A percentile compares a stretch with the other conserved stretches of the same genome.
Conservation (phyloP, 371 early-diverging fungal genomes). For the Parasitella parasitica region DNA sequence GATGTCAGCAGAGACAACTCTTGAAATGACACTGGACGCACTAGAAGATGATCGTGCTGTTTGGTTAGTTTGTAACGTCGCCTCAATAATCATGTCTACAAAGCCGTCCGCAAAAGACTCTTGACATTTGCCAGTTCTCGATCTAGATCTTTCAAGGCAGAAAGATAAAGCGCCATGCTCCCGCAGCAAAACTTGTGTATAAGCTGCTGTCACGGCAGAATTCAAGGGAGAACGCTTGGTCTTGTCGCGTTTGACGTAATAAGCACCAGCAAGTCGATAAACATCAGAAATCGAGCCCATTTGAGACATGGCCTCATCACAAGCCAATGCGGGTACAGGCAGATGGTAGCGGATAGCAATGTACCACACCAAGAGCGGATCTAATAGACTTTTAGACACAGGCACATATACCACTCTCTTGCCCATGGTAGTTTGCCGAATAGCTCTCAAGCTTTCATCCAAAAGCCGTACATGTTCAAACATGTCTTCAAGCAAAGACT, state of each 20-base stretch:
- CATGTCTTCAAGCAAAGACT: slow-evolving; percentile 40
- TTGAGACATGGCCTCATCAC: slow-evolving; percentile 45
- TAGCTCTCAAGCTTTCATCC: slow-evolving; percentile 40
- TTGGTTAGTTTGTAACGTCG: slow-evolving; percentile 49
- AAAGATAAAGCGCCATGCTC: slow-evolving; percentile 47
- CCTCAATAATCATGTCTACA: slow-evolving; percentile 50
- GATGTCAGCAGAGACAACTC: slow-evolving; percentile 23
- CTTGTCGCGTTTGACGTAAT: slow-evolving; percentile 45
- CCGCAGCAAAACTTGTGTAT: slow-evolving; percentile 45
- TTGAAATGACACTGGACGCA: slow-evolving; percentile 1
- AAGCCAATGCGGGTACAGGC: slow-evolving; percentile 51
- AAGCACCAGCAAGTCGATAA: slow-evolving; percentile 47
- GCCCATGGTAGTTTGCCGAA: slow-evolving; percentile 40
- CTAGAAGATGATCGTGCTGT: slow-evolving; percentile 14
- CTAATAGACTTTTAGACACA: slow-evolving; percentile 39
- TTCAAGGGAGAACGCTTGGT: slow-evolving; percentile 43
- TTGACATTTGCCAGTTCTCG: slow-evolving; percentile 48
- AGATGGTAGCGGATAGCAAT: slow-evolving; percentile 47
- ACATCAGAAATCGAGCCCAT: slow-evolving; percentile 50
- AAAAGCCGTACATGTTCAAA: slow-evolving; percentile 46
- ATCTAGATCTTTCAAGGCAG: slow-evolving; percentile 39
- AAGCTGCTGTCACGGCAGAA: slow-evolving; percentile 50
- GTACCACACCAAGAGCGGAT: slow-evolving; percentile 50
- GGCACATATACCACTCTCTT: slow-evolving; percentile 52
- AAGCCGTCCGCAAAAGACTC: slow-evolving; percentile 44